Evolutionary conservation across 1,139 yeast species (phyloP), one percentile per base, ranked within the genome.

Genomic region (Geotrichum bryndzae): DNA sequence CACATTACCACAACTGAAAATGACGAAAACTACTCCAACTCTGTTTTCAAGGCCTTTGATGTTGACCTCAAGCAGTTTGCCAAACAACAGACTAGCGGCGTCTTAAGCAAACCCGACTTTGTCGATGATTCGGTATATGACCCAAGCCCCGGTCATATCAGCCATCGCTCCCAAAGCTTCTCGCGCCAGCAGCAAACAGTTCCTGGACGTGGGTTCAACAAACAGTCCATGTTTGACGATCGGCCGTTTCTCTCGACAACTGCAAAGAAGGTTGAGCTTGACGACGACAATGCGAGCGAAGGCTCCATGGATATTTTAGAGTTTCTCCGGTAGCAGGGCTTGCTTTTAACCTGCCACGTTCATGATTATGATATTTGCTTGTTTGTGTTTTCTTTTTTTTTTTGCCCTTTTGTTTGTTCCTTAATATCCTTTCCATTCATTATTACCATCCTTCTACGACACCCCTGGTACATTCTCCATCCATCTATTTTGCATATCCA

Each of bases 291-390:
- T n/a, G 66, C 64, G 31, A 48, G 58, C 51, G 62, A 59, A 25
- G 54, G 65, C 13, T 61, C 62, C 33, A 59, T 65, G 60, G 67
- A 65, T 57, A 53, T 66, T 23, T 54, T 66, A 58, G 68, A 66
- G 50, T 66, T 66, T 58, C 51, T 66, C 56, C 58, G 63, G 25
- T 64, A 56, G 56, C 25, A n/a, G n/a, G 18, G 15, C 45, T 38
- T 38, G 4, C 18, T 38, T 11, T 8, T 8, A 29, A 29, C 33
- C 27, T 25, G 5, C 27, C 27, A 25, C 15, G 15, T 38, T 38
- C 6, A 38, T 38, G 18, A 38, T 38, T 13, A 15, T 35, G 5
- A 38, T 38, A n/a, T 38, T 38, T 38, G 27, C 33, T 18, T 51
- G 13, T 52, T 25, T 22, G 22, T 41, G 15, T 45, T 52, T 10